Percentiles rank a stretch among this genome's conserved stretches.
phyloP scores from a whole-genome alignment of 352 stramenopile genomes.

The Phytophthora litchii region DNA sequence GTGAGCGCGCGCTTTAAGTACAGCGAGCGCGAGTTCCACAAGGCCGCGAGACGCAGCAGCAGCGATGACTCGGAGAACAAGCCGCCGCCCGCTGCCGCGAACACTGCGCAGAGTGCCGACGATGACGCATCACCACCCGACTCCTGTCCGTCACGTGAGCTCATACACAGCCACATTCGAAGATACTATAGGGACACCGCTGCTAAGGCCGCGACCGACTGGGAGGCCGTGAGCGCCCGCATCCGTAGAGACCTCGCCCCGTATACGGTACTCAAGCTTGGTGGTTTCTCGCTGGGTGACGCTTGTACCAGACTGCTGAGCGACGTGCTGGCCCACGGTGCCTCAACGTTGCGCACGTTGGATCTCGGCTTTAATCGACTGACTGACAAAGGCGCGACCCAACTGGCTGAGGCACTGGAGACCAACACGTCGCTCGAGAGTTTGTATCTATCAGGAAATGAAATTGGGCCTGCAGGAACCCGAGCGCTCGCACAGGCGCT shows the following conservation, averaged over 20 bases:
- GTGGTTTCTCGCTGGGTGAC: slow-evolving; percentile 81
- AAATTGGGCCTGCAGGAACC: slow-evolving; percentile 69
- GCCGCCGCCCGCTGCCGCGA: slow-evolving; percentile 14
- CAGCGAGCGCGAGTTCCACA: slow-evolving; percentile 50
- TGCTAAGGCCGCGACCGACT: slow-evolving; percentile 26
- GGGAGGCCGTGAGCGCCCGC: slow-evolving; percentile 47
- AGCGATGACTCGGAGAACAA: slow-evolving; percentile 41
- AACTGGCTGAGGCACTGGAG: slow-evolving; percentile 62
- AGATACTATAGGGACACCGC: slow-evolving; percentile 54
- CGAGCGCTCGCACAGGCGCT: slow-evolving; percentile 56
- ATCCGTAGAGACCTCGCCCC: slow-evolving; percentile 61
- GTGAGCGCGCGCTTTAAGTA: slow-evolving; percentile 80
- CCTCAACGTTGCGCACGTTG: slow-evolving; percentile 55
- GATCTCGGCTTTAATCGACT: slow-evolving; percentile 86
- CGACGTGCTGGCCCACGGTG: slow-evolving; percentile 51
- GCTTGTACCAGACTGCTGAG: slow-evolving; percentile 60
- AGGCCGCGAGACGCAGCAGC: slow-evolving; percentile 12
- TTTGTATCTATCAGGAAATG: slow-evolving; percentile 83
- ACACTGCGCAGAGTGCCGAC: background rate
- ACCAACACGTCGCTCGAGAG: slow-evolving; percentile 68
- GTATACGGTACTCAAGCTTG: slow-evolving; percentile 75
- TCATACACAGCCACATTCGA: slow-evolving; percentile 66
- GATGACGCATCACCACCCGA: slow-evolving; percentile 18
- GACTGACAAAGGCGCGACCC: slow-evolving; percentile 63
- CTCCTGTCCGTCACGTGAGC: slow-evolving; percentile 55